phyloP scores from a whole-genome alignment of 805 yeast genomes.

The Nakazawaea populi region DNA sequence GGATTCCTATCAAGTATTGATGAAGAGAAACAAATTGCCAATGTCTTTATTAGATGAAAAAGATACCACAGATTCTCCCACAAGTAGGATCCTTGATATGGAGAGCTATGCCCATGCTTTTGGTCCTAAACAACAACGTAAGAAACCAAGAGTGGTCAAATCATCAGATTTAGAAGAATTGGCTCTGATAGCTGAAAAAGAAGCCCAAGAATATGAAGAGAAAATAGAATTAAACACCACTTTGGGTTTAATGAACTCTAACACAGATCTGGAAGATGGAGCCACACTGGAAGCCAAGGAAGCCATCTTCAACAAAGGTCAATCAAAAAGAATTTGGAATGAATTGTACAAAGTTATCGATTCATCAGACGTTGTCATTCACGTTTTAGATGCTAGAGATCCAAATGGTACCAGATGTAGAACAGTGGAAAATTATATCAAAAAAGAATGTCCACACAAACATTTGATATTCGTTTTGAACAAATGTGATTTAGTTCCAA shows the following conservation, averaged over 20 bases:
- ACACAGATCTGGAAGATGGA: conserved; percentile 56
- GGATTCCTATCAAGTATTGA: conserved; percentile 78
- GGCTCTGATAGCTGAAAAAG: conserved; percentile 51
- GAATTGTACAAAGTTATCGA: conserved; percentile 95
- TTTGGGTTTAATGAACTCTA: conserved; percentile 74
- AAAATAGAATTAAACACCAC: conserved; percentile 71
- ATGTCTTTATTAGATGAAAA: conserved; percentile 92
- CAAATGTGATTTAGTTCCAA: conserved; percentile 97
- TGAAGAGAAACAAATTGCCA: conserved; percentile 88
- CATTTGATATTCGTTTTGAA: conserved; percentile 91
- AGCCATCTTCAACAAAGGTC: conserved; percentile 94
- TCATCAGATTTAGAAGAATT: conserved; percentile 77
- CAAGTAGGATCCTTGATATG: conserved; percentile 78
- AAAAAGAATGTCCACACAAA: conserved; percentile 93
- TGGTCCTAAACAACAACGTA: conserved; percentile 94
- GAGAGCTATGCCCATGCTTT: conserved; percentile 78
- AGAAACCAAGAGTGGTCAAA: conserved; percentile 73
- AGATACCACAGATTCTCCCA: conserved; percentile 70
- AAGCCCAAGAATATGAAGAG: conserved; percentile 59
- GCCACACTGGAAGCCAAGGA: conserved; percentile 90
- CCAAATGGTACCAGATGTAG: conserved; percentile 95
- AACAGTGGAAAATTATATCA: conserved; percentile 87
- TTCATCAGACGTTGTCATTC: conserved; percentile 95
- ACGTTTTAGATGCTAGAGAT: conserved; percentile 95
- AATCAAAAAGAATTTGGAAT: conserved; percentile 97